Evolutionary conservation across 768 basidiomycete species (phyloP).

Genomic region (Tulasnella calospora): DNA sequence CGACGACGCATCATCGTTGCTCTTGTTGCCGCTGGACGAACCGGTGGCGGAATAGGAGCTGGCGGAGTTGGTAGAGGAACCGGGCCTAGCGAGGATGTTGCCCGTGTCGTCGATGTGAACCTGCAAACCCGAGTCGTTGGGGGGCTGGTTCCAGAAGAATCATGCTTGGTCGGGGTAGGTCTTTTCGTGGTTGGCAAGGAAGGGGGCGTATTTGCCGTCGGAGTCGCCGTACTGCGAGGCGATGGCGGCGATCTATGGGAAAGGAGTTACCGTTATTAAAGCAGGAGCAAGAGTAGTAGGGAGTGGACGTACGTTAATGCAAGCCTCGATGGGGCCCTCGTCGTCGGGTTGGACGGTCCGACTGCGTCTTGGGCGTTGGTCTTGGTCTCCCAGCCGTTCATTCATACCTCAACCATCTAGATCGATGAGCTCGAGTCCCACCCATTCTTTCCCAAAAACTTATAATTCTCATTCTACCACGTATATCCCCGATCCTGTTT

Average conservation of each 20-base stretch:
- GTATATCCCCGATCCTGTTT: too few relatives aligned
- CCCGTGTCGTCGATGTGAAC: constrained; percentile 3
- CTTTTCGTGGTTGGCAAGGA: background rate
- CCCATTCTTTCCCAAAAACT: too few relatives aligned
- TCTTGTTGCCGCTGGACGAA: background rate
- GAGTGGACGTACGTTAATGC: background rate
- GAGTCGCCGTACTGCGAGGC: constrained; percentile 22
- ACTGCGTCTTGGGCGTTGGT: constrained; percentile 34
- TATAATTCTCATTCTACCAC: too few relatives aligned
- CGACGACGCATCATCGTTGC: background rate
- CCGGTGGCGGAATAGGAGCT: background rate
- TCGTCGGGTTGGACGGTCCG: constrained; percentile 23
- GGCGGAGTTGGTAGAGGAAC: background rate
- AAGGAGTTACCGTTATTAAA: background rate
- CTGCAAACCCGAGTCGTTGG: background rate
- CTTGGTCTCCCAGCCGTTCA: constrained; percentile 32
- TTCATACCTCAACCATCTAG: too few relatives aligned
- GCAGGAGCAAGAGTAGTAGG: background rate
- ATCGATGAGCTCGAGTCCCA: too few relatives aligned
- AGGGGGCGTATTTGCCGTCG: constrained; percentile 11
- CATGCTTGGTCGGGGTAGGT: constrained; percentile 23
- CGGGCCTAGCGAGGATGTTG: background rate
- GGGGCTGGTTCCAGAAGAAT: constrained; percentile 25
- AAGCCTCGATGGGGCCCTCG: constrained; percentile 19
- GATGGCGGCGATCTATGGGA: constrained; percentile 16